Evolutionary conservation across 1,139 yeast genomes (phyloP), one percentile per base, ranked within the genome.

Genomic region (Hanseniaspora sp.): DNA sequence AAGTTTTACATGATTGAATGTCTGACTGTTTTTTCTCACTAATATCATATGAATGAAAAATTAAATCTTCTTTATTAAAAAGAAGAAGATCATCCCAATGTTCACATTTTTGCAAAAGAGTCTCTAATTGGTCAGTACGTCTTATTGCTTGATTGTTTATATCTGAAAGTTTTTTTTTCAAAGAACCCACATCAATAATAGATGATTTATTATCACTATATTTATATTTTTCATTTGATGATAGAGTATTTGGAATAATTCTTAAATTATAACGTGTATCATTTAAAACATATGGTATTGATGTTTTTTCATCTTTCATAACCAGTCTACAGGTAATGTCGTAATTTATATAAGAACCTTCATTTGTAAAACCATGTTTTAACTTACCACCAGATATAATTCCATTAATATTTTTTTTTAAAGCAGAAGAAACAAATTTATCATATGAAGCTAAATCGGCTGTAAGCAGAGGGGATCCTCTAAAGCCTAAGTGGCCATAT

Each of bases 391-490:
- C 31, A 15, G 13, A 30, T 8, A 41, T 3, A 9, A 8, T 9
- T n/a, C n/a, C 7, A 7, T 64, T 66, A 45, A 63, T 58, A 53
- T 62, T 60, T 2, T 65, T 65, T 48, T 64, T 65, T 9, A 70
- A 63, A 9, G 65, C 59, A 53, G 69, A 68, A 48, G 61, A 63
- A 11, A 69, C 61, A 17, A 70, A 43, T 30, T n/a, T 11, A 43
- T 43, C 46, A 43, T 61, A 64, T 31, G 59, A 58, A 3, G 67
- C 59, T 28, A 67, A 57, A 61, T 75, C 79, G 5, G 60, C 59
- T 0, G 70, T 66, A 28, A 68, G 41, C 1, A 69, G 61, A 9
- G 72, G 72, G 0, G 74, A 67, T 0, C 77, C 77, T 53, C 61
- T 62, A 12, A 59, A 58, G 3, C 67, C 67, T 33, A 62, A 58